Evolutionary conservation across 1,284 basidiomycete genomes (phyloP).

Genomic region (Moniliella sp.): DNA sequence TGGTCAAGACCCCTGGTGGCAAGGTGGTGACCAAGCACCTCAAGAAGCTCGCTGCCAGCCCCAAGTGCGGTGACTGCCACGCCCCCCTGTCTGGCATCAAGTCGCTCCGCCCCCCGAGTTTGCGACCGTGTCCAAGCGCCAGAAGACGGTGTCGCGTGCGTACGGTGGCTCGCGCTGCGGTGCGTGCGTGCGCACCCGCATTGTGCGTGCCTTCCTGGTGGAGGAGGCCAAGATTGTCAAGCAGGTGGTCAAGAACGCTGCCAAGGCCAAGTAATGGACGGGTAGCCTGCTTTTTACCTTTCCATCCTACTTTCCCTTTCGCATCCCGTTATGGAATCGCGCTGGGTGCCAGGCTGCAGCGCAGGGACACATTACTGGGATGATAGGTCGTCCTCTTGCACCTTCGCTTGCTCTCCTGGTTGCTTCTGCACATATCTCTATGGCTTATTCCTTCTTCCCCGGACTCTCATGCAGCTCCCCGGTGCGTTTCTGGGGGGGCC

Average conservation of each 20-base stretch:
- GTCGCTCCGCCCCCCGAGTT: conserved; percentile 28
- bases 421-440: no score
- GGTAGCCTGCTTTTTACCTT: background rate
- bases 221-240: conserved; percentile 99
- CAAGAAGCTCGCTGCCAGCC: conserved; percentile 61
- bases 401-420: no score
- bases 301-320: no score
- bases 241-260: conserved; percentile 67
- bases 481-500: no score
- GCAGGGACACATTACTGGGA: no score
- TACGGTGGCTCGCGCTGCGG: conserved; percentile 32
- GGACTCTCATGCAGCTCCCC: no score
- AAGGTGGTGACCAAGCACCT: conserved; percentile 74
- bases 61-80: conserved; percentile 52
- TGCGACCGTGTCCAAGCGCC: conserved; percentile 24
- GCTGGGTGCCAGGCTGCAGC: no score
- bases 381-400: no score
- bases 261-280: conserved; percentile 37
- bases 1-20: conserved; percentile 90
- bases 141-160: conserved; percentile 29
- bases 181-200: conserved; percentile 39
- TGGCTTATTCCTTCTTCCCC: no score
- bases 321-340: no score
- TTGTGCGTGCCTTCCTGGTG: conserved; percentile 91
- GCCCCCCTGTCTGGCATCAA: conserved; percentile 22